Conservation (phyloP, 1,284 basidiomycete species). For the Ustilago shanxiensis region DNA sequence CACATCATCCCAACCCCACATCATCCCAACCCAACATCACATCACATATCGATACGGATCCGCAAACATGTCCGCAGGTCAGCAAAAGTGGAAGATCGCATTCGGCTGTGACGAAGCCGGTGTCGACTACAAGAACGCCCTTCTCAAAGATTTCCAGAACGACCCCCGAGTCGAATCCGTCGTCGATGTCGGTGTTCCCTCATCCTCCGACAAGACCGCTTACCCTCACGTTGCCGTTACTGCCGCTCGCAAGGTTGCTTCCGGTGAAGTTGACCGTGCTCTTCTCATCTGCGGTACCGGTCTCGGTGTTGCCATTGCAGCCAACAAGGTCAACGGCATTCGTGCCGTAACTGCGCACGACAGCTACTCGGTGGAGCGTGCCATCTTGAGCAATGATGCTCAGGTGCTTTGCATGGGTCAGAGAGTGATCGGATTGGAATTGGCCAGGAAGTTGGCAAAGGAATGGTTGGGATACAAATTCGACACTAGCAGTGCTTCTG, state of each 20-base stretch:
- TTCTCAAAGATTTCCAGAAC: conserved; percentile 55
- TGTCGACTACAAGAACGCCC: conserved; percentile 62
- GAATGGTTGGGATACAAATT: conserved; percentile 72
- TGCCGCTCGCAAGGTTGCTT: conserved; percentile 71
- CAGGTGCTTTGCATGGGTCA: conserved; percentile 73
- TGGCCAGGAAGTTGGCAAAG: conserved; percentile 70
- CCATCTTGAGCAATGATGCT: conserved; percentile 72
- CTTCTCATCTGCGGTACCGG: conserved; percentile 73
- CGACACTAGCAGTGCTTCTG: conserved; percentile 70
- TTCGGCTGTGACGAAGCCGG: conserved; percentile 58
- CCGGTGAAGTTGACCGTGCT: conserved; percentile 72
- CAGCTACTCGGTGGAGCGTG: conserved; percentile 72
- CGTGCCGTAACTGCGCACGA: conserved; percentile 72
- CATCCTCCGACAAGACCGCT: conserved; percentile 68
- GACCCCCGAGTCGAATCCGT: conserved; percentile 60
- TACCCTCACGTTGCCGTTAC: conserved; percentile 72
- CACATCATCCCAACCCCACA: not conserved
- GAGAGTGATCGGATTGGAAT: conserved; percentile 72
- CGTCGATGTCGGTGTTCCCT: conserved; percentile 59
- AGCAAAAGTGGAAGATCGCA: conserved; percentile 54
- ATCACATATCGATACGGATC: not conserved
- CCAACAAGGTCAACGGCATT: conserved; percentile 71
- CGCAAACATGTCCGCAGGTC: conserved; percentile 29
- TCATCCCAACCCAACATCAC: conserved; percentile 3
- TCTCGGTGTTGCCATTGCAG: conserved; percentile 71